phyloP scores from a whole-genome alignment of 2,329 filamentous ascomycete genomes.

The Trichoderma endophyticum region DNA sequence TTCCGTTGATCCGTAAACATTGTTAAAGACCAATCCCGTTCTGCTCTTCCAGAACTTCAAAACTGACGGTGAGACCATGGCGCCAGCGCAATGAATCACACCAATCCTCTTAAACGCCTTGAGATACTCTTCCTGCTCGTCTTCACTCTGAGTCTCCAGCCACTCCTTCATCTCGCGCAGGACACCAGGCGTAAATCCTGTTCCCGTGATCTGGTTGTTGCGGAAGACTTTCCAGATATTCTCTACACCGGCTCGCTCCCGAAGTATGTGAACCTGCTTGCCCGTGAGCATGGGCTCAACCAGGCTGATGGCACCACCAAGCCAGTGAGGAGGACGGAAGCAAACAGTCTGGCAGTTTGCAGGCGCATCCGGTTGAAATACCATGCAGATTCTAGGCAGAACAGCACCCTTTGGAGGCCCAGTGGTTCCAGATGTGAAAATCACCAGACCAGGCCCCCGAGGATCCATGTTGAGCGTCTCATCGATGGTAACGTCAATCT shows the following conservation, averaged over 20 bases:
- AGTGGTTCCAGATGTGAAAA: slow-evolving; percentile 50
- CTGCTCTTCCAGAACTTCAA: slow-evolving; percentile 21
- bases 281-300: slow-evolving; percentile 20
- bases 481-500: slow-evolving; percentile 15
- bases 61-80: slow-evolving; percentile 1
- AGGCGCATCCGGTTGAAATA: neutral
- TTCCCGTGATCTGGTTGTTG: slow-evolving; percentile 16
- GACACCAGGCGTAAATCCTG: slow-evolving; percentile 19
- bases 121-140: slow-evolving; percentile 16
- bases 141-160: neutral
- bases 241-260: slow-evolving; percentile 8
- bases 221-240: slow-evolving; percentile 20
- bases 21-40: slow-evolving; percentile 18
- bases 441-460: slow-evolving; percentile 40
- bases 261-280: slow-evolving; percentile 19
- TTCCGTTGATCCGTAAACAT: slow-evolving; percentile 22
- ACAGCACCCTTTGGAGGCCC: slow-evolving; percentile 56
- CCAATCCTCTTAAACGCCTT: slow-evolving; percentile 11
- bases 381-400: slow-evolving; percentile 37
- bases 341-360: slow-evolving; percentile 16
- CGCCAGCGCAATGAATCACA: slow-evolving; percentile 5
- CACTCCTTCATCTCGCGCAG: slow-evolving; percentile 21
- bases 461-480: slow-evolving; percentile 15
- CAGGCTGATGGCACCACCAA: slow-evolving; percentile 19
- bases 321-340: slow-evolving; percentile 24